Evolutionary conservation across 2,329 filamentous ascomycete species (phyloP), one percentile per base, ranked within the genome.

Genomic region (Colletotrichum sp.): DNA sequence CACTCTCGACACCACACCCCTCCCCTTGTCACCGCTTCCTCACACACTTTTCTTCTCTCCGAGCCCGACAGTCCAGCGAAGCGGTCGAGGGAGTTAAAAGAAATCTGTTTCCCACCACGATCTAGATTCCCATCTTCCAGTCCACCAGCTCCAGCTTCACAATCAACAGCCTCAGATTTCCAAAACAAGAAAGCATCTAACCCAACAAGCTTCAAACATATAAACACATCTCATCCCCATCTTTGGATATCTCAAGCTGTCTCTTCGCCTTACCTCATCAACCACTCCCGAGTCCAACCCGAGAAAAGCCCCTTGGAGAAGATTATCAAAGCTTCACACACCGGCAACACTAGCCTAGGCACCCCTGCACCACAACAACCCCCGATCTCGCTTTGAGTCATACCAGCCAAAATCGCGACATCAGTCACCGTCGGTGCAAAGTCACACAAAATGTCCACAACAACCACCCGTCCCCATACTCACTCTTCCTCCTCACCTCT

Each of bases 401-500:
- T 75, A 75, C 48, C 71, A 61, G 5, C 67, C 71, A 67, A 76
- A 76, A 76, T 76, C 72, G 71, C 74, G 67, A 74, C 74, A 76
- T 74, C 74, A 76, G 61, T 73, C 74, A 74, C 74, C 74, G 24
- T 43, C 12, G 71, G 71, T 76, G 72, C 71, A 70, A 61, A 75
- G 66, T 71, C 39, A 68, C 68, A 72, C 68, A 85, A 82, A 80
- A 85, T 85, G 84, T 82, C 84, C 26, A 66, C 67, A 71, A 55
- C 72, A 72, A 67, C 68, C 68, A 77, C 75, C 79, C 79, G 79
- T 74, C 79, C 84, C 74, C 79, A 82, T 76, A 74, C 81, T 77
- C 79, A 81, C 70, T 80, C 82, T 75, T 82, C 84, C 32, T 83
- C 85, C 79, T 86, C 86, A 43, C 81, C 87, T 67, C 85, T 87